phyloP scores from a whole-genome alignment of 1,139 yeast genomes.

The Saccharomyces hybrid region DNA sequence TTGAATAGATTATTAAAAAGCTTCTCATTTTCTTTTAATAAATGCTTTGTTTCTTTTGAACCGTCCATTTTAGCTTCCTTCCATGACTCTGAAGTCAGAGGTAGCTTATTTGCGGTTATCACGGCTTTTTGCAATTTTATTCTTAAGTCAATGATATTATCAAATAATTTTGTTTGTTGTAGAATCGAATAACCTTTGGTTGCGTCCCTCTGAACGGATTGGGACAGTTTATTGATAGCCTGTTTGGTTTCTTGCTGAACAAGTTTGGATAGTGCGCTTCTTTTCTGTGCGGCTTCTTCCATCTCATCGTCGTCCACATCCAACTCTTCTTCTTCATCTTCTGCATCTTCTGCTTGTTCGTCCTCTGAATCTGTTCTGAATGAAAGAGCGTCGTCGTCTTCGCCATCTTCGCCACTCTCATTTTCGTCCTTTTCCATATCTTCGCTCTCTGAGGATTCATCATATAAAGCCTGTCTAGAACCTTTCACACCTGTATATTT shows the following conservation, averaged over 20 bases:
- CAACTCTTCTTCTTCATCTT: conserved; percentile 19
- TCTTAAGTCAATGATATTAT: conserved; percentile 68
- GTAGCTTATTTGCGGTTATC: conserved; percentile 57
- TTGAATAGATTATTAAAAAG: conserved; percentile 29
- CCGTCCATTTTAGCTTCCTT: conserved; percentile 33
- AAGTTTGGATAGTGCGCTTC: conserved; percentile 47
- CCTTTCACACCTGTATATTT: conserved; percentile 61
- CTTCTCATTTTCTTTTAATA: conserved; percentile 24
- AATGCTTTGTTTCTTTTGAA: conserved; percentile 33
- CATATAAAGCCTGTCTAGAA: conserved; percentile 49
- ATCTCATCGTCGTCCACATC: conserved; percentile 33
- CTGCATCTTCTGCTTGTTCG: conserved; percentile 22
- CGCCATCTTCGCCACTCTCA: conserved; percentile 16
- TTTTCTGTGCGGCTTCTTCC: conserved; percentile 30
- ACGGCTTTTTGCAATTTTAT: conserved; percentile 81
- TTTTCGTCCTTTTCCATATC: conserved; percentile 23
- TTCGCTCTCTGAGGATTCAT: conserved; percentile 27
- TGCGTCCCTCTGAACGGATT: conserved; percentile 68
- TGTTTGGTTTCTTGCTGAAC: conserved; percentile 59
- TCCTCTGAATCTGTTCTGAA: conserved; percentile 29
- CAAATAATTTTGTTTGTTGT: conserved; percentile 70
- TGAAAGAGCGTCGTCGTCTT: conserved; percentile 23
- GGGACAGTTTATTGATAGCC: conserved; percentile 54
- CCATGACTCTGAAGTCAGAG: conserved; percentile 39
- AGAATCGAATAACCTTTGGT: conserved; percentile 76